Base-by-base conservation (phyloP, 2,329 filamentous ascomycete species). In the Parascedosporium putredinis region DNA sequence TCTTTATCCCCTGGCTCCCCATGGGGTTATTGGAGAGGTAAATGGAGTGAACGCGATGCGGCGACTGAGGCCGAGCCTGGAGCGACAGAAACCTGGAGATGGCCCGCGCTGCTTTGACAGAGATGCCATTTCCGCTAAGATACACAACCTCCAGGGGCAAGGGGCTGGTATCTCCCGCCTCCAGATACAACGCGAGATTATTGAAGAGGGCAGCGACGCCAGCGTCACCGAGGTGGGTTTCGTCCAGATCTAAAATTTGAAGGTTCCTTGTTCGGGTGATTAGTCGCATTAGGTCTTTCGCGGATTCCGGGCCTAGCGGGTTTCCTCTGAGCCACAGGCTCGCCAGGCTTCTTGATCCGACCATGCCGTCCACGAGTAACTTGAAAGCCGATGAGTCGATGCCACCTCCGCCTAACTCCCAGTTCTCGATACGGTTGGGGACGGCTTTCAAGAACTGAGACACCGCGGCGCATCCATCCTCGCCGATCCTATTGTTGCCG, bases 401-500 rank as follows among this genome's bases (percentile, higher is more conserved):
- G 58, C 71, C 75, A 55, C 76, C 76, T 4, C 74, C 74, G 4
- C 73, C 73, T 27, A 78, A 64, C 55, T 77, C 77, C 74, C 73
- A 78, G 27, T 74, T 77, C 49, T 75, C 67, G 57, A 77, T 75
- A 4, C 68, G 65, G 29, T 68, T 58, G 3, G 74, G 73, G 44
- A 66, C 61, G 18, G 71, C 66, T 10, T 62, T 53, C 44, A 74
- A 61, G 57, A 76, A 78, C 7, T 62, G 57, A 25, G 70, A 65
- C 50, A 75, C 71, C 34, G 66, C 67, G 34, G 61, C 59, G 2
- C 71, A 73, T 12, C 74, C 74, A 27, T 65, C 60, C 0, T 70
- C 69, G 4, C 74, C 73, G 53, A 77, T 73, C 55, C 75, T 72
- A 50, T 76, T 78, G 58, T 78, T 76, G 7, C 74, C 74, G 33